Percentiles rank a stretch among this genome's conserved stretches.
phyloP scores from a whole-genome alignment of 345 rosid species.

The Lenwebbia sp. region DNA sequence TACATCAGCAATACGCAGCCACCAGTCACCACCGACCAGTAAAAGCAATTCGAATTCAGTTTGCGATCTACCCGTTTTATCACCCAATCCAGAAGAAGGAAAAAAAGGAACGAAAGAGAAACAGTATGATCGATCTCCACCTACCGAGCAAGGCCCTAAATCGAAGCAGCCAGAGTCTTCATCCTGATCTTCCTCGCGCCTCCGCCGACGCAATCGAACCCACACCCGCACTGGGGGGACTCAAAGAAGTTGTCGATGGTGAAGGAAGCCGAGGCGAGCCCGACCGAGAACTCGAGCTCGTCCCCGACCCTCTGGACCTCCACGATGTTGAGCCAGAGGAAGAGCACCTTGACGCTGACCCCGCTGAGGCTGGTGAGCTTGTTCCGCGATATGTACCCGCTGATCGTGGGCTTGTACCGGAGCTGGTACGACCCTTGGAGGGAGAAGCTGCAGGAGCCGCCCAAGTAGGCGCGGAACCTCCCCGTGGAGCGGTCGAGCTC shows the following conservation, averaged over 20 bases:
- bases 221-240: slow-evolving; percentile 95
- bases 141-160: slow-evolving; percentile 12
- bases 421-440: slow-evolving; percentile 83
- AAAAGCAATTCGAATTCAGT: neutral
- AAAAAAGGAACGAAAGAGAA: neutral
- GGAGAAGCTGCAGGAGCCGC: slow-evolving; percentile 71
- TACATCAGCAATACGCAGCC: neutral
- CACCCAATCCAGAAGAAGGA: neutral
- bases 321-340: slow-evolving; percentile 85
- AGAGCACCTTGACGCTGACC: slow-evolving; percentile 77
- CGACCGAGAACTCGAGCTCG: slow-evolving; percentile 74
- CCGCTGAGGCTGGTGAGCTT: slow-evolving; percentile 55
- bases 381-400: slow-evolving; percentile 58
- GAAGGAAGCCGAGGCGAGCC: slow-evolving; percentile 80
- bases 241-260: slow-evolving; percentile 63
- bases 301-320: slow-evolving; percentile 60
- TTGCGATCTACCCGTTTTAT: neutral
- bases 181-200: slow-evolving; percentile 22
- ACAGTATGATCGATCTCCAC: neutral
- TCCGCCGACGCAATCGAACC: slow-evolving; percentile 49
- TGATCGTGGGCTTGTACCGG: slow-evolving; percentile 61
- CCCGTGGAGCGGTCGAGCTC: slow-evolving; percentile 61
- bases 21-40: neutral
- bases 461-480: slow-evolving; percentile 42
- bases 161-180: slow-evolving; percentile 42